A percentile compares a stretch with the other conserved stretches of the same genome.
These are phyloP conservation scores for Tylopilus subfusipes DNA, from an alignment of 768 basidiomycete genomes.

Conservation along the genomic window DNA sequence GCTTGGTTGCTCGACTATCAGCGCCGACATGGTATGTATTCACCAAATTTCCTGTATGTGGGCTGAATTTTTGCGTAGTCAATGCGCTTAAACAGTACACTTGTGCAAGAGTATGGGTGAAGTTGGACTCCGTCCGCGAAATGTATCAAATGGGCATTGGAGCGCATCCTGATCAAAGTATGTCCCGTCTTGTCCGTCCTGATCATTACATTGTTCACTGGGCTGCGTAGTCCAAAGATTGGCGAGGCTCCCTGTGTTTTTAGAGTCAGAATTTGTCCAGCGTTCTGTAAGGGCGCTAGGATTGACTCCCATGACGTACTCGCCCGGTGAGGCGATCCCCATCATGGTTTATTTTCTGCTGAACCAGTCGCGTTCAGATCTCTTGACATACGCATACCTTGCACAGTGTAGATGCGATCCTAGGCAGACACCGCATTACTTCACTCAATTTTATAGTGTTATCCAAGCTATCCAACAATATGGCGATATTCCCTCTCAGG, in stretches of 20 bases:
- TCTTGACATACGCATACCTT: slow-evolving; percentile 74
- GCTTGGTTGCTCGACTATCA: slow-evolving; percentile 64
- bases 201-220: slow-evolving; percentile 1
- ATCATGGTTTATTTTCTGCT: neutral
- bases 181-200: slow-evolving; percentile 16
- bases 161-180: slow-evolving; percentile 76
- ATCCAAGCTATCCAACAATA: slow-evolving; percentile 47
- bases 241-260: slow-evolving; percentile 41
- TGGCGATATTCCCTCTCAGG: slow-evolving; percentile 42
- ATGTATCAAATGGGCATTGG: slow-evolving; percentile 72
- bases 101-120: slow-evolving; percentile 44
- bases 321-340: slow-evolving; percentile 46
- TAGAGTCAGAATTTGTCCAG: slow-evolving; percentile 39
- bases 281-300: slow-evolving; percentile 52
- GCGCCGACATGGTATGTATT: slow-evolving; percentile 40
- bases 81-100: slow-evolving; percentile 43
- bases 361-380: slow-evolving; percentile 40
- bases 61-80: slow-evolving; percentile 33
- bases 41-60: slow-evolving; percentile 6
- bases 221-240: slow-evolving; percentile 50
- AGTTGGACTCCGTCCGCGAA: slow-evolving; percentile 58
- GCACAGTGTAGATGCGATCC: slow-evolving; percentile 84
- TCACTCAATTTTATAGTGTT: slow-evolving; percentile 53
- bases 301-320: slow-evolving; percentile 62
- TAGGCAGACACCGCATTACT: slow-evolving; percentile 56